Conservation (phyloP, 148 eudicot genomes). For the Cornus suecica region DNA sequence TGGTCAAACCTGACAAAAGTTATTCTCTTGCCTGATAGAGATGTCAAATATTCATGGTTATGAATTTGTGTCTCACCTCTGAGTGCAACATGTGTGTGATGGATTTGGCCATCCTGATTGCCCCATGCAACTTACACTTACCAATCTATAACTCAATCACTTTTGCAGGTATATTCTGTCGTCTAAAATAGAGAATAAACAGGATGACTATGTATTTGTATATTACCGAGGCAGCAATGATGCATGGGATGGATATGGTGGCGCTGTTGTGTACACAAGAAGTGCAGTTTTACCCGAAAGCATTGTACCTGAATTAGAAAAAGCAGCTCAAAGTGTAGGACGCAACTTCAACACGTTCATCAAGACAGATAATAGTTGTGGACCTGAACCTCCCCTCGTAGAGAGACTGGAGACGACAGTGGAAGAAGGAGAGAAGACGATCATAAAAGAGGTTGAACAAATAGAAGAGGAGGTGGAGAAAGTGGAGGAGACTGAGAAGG, state of each 20-base stretch:
- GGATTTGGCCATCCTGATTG: neutral
- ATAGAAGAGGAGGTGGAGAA: slow-evolving; percentile 78
- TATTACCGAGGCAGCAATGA: slow-evolving; percentile 90
- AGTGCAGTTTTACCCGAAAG: slow-evolving; percentile 72
- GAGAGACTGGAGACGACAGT: slow-evolving; percentile 91
- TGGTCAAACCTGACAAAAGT: neutral
- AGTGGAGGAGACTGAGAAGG: slow-evolving; percentile 60
- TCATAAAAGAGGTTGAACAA: slow-evolving; percentile 73
- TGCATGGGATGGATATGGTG: slow-evolving; percentile 99
- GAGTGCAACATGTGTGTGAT: neutral
- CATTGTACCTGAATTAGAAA: slow-evolving; percentile 69
- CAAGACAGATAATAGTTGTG: slow-evolving; percentile 79
- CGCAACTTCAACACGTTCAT: slow-evolving; percentile 71
- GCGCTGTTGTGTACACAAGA: slow-evolving; percentile 86
- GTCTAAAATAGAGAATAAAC: slow-evolving; percentile 69
- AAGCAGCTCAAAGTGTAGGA: slow-evolving; percentile 75
- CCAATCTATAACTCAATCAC: neutral
- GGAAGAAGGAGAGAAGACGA: slow-evolving; percentile 78
- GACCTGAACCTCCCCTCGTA: slow-evolving; percentile 89
- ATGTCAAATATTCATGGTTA: neutral
- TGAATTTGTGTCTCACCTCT: neutral
- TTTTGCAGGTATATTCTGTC: slow-evolving; percentile 80
- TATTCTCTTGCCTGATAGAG: neutral
- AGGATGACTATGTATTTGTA: slow-evolving; percentile 87
- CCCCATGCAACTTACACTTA: neutral